These are phyloP conservation scores for Silene conica DNA, from an alignment of 148 eudicot species.

Conservation along the genomic window DNA sequence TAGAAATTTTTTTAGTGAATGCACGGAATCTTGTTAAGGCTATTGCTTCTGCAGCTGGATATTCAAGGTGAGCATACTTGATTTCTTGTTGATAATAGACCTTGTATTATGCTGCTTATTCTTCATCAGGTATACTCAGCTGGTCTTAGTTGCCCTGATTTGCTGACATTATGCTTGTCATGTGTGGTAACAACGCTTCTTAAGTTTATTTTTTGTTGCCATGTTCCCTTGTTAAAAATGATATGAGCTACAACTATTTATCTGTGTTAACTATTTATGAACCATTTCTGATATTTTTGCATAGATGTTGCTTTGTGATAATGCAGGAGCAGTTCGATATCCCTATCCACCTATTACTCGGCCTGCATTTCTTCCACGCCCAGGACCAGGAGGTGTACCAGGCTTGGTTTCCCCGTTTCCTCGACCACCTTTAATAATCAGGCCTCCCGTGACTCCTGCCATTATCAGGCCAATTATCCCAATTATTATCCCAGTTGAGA, in stretches of 20 bases:
- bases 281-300: constrained; percentile 55
- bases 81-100: constrained; percentile 41
- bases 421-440: constrained; percentile 67
- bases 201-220: constrained; percentile 21
- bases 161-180: constrained; percentile 72
- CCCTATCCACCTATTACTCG: constrained; percentile 57
- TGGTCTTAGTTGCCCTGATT: constrained; percentile 73
- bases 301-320: constrained; percentile 51
- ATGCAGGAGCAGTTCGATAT: constrained; percentile 78
- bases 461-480: constrained; percentile 61
- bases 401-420: constrained; percentile 49
- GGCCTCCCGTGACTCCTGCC: constrained; percentile 59
- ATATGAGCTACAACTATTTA: constrained; percentile 1
- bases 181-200: constrained; percentile 61
- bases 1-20: constrained; percentile 44
- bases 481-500: constrained; percentile 51
- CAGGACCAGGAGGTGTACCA: constrained; percentile 48
- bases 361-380: constrained; percentile 61
- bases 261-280: constrained; percentile 21
- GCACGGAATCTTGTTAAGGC: constrained; percentile 59
- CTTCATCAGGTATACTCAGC: constrained; percentile 77
- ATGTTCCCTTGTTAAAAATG: constrained; percentile 6
- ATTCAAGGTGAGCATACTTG: constrained; percentile 66
- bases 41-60: constrained; percentile 53
- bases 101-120: constrained; percentile 43